These are phyloP conservation scores for Aspergillus sclerotiicarbonarius DNA, from an alignment of 495 filamentous ascomycete species.

Conservation along the genomic window DNA sequence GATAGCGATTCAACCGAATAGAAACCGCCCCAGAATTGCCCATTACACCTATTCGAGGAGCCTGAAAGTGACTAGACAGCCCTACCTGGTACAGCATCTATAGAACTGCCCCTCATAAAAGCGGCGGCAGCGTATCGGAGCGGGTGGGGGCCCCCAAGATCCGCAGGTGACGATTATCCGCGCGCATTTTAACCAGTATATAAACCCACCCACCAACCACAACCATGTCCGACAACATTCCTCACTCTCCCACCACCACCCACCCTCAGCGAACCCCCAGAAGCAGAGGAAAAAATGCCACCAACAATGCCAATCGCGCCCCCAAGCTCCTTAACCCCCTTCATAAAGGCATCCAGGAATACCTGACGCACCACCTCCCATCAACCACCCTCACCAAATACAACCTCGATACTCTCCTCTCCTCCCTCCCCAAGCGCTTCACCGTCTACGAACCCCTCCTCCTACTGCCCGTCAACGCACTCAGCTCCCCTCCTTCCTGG, in stretches of 20 bases:
- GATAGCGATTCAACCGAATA: no score
- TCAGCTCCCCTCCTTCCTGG: conserved; percentile 48
- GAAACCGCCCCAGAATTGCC: no score
- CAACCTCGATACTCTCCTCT: conserved; percentile 20
- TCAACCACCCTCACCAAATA: conserved; percentile 13
- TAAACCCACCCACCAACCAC: not conserved
- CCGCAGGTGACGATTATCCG: no score
- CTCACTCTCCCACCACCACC: not conserved
- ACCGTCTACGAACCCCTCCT: conserved; percentile 68
- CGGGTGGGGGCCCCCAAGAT: no score
- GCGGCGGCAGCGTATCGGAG: no score
- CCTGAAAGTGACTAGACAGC: no score
- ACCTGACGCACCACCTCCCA: conserved; percentile 23
- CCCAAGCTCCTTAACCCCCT: conserved; percentile 27
- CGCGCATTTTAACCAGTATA: not conserved
- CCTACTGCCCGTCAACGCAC: conserved; percentile 61
- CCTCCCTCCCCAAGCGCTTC: conserved; percentile 60
- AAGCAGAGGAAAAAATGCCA: not conserved
- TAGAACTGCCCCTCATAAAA: no score
- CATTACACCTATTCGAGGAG: no score
- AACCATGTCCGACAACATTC: not conserved
- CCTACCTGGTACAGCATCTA: no score
- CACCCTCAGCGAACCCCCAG: no score
- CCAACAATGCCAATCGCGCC: not conserved
- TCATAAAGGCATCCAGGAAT: conserved; percentile 33